These are phyloP conservation scores for Yamadazyma membranifaciens DNA, from an alignment of 1,139 yeast species.

Conservation along the genomic window DNA sequence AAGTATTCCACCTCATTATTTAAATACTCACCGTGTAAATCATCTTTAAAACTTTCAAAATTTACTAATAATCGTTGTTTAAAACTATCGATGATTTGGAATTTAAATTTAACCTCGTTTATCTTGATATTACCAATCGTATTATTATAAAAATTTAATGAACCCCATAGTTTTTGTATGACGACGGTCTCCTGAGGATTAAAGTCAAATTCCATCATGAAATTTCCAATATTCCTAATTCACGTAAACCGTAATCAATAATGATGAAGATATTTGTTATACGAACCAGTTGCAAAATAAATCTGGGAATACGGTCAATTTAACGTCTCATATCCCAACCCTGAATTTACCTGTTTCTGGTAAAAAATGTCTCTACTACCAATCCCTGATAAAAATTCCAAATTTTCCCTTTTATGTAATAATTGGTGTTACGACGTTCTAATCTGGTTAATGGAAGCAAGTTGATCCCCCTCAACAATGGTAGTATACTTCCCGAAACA, in stretches of 20 bases:
- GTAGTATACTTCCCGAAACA: too few relatives aligned
- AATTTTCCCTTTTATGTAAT: not conserved
- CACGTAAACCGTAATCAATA: too few relatives aligned
- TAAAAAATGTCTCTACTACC: conserved; percentile 1
- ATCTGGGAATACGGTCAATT: too few relatives aligned
- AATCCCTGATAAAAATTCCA: not conserved
- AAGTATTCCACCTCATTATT: not conserved
- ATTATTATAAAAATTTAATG: conserved; percentile 5
- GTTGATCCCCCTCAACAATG: too few relatives aligned
- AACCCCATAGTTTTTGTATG: conserved; percentile 7
- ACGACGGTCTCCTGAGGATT: conserved; percentile 4
- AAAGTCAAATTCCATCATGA: conserved; percentile 2
- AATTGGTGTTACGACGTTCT: too few relatives aligned
- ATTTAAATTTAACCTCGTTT: conserved; percentile 7
- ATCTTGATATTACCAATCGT: conserved; percentile 2
- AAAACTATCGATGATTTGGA: conserved; percentile 1
- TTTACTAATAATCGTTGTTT: not conserved
- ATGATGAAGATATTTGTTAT: too few relatives aligned
- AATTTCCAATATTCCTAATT: too few relatives aligned
- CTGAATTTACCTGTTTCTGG: not conserved
- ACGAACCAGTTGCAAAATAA: not conserved
- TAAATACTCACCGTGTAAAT: not conserved
- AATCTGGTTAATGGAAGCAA: too few relatives aligned
- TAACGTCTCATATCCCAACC: too few relatives aligned
- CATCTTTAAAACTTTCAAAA: conserved; percentile 1